Evolutionary conservation across 2,329 filamentous ascomycete genomes (phyloP).

Genomic region (Coniella lustricola): DNA sequence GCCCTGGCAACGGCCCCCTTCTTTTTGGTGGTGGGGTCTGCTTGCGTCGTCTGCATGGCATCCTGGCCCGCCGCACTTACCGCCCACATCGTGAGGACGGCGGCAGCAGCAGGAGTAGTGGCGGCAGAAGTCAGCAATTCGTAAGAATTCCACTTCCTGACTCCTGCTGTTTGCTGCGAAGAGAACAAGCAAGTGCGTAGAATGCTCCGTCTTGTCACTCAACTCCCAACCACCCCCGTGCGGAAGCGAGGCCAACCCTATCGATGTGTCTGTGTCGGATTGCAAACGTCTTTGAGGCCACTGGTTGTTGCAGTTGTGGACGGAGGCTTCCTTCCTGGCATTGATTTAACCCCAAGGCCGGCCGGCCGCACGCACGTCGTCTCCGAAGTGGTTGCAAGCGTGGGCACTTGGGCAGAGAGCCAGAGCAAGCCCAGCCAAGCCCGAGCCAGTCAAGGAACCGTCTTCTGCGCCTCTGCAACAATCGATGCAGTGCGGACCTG

Average conservation of each 20-base stretch:
- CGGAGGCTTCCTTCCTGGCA: too few species aligned
- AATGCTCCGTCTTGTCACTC: neutral
- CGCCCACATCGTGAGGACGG: neutral
- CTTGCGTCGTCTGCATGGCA: neutral
- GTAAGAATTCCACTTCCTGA: neutral
- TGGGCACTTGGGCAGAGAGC: too few species aligned
- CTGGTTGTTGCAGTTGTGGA: too few species aligned
- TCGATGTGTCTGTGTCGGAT: too few species aligned
- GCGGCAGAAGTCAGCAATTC: neutral
- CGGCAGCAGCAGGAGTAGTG: too few species aligned
- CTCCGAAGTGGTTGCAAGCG: slow-evolving; percentile 11
- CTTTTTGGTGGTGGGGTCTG: neutral
- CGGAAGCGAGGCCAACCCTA: too few species aligned
- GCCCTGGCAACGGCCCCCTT: slow-evolving; percentile 1
- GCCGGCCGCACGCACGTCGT: too few species aligned
- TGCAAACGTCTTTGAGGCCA: neutral
- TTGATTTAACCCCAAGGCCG: too few species aligned
- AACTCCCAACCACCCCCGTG: too few species aligned
- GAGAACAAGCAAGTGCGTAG: too few species aligned
- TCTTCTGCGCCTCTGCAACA: slow-evolving; percentile 8
- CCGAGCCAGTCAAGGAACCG: slow-evolving; percentile 11
- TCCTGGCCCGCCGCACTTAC: slow-evolving; percentile 5
- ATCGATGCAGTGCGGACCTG: slow-evolving; percentile 6
- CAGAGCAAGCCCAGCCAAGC: neutral
- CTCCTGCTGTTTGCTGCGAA: neutral